phyloP scores from a whole-genome alignment of 129 eudicot genomes.

The Deinandra increscens region DNA sequence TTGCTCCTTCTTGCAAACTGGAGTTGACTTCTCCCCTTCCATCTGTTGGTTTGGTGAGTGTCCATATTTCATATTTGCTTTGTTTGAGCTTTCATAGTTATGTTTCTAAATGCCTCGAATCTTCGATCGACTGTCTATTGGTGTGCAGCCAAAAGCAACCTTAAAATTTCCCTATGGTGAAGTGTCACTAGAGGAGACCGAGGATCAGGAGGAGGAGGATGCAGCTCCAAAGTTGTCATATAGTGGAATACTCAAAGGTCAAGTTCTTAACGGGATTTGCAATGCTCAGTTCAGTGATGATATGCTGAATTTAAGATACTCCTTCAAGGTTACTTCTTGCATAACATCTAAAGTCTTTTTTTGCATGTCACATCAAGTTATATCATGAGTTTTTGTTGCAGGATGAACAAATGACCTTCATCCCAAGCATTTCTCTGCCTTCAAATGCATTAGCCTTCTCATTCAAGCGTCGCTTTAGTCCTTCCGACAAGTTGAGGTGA shows the following conservation, averaged over 20 bases:
- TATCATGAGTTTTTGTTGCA: constrained; percentile 35
- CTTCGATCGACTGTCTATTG: not conserved
- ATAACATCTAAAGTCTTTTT: not conserved
- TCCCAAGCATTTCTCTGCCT: constrained; percentile 80
- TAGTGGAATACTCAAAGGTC: constrained; percentile 60
- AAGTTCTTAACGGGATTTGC: constrained; percentile 61
- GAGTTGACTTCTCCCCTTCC: constrained; percentile 71
- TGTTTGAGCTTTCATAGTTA: too few relatives aligned
- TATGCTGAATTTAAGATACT: constrained; percentile 61
- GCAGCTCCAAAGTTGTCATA: constrained; percentile 48
- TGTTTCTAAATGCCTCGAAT: too few relatives aligned
- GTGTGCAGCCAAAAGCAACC: constrained; percentile 76
- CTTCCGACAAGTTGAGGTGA: constrained; percentile 67
- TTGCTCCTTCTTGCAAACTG: constrained; percentile 75
- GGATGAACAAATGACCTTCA: constrained; percentile 77
- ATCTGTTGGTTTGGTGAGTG: constrained; percentile 62
- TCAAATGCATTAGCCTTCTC: constrained; percentile 73
- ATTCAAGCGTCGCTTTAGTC: constrained; percentile 76
- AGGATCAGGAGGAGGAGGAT: constrained; percentile 53
- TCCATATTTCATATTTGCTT: not conserved
- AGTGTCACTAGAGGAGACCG: constrained; percentile 80
- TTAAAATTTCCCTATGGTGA: constrained; percentile 74
- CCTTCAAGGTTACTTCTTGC: constrained; percentile 62
- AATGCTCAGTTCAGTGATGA: constrained; percentile 75
- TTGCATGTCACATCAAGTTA: constrained; percentile 4